Base-by-base conservation (phyloP, 257 asterid species). In the Solanum etuberosum region DNA sequence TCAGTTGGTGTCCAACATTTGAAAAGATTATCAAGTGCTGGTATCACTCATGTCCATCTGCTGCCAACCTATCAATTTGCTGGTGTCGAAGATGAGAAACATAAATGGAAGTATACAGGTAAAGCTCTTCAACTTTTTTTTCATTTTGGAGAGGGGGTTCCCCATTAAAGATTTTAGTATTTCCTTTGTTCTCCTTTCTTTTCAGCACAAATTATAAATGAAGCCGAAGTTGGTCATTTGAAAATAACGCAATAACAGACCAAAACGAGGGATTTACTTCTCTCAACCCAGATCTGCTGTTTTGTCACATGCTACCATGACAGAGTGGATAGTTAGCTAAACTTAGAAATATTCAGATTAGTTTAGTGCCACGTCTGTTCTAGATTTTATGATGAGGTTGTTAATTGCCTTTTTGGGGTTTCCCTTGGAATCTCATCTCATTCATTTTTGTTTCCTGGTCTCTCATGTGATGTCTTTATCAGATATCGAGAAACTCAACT, bases 41-140 rank as follows among this genome's bases (percentile, higher is more conserved):
- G 99, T 77, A 85, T 97, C 87, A 93, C 98, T 46, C 98, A 97
- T 83, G 88, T 97, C 84, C 99, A 95, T 92, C 92, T 97, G 86
- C 93, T 97, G 87, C 98, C 99, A 38, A 94, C 98, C 88, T 97
- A 90, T 90, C 99, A 97, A 42, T 97, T 95, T 92, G 98, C 93
- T 87, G 98, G 95, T 40, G 98, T 95, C 87, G 94, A 95, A 83
- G 99, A 97, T 84, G 92, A 94, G 89, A 95, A 89, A 89, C 90
- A 85, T 83, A 96, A 95, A 83, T 96, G 99, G 99, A 93, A 93
- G 92, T 83, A 88, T 88, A 89, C 90, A 88, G 99, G 99, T 95
- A 87, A 86, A 46, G 90, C 18, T 27, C 78, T 87, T 88, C 18
- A 12, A 68, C 16, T 54, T 16, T 34, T 46, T 15, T 83, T 86